Percentiles rank a stretch among this genome's conserved stretches.
Conservation (phyloP, 2,329 filamentous ascomycete species). For the Aspergillus phoenicis region DNA sequence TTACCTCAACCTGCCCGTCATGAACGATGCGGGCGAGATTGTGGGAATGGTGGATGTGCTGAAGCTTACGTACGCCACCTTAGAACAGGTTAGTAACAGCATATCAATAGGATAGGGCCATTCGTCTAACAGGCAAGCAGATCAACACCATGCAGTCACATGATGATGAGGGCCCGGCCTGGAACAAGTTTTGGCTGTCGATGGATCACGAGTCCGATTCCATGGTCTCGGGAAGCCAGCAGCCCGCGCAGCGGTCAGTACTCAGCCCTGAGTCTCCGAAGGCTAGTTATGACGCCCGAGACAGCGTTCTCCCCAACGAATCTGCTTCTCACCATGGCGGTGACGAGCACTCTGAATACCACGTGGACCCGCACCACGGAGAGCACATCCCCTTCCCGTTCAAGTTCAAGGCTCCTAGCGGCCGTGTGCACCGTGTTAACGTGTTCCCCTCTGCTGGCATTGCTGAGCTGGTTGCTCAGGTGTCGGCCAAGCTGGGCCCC, state of each 20-base stretch:
- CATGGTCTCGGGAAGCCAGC: conserved; percentile 85
- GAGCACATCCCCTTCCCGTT: conserved; percentile 87
- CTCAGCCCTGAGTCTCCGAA: conserved; percentile 78
- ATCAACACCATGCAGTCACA: conserved; percentile 87
- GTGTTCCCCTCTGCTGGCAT: conserved; percentile 80
- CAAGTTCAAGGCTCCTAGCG: conserved; percentile 98
- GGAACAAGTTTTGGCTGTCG: conserved; percentile 99
- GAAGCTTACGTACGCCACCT: conserved; percentile 94
- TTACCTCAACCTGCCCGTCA: conserved; percentile 96
- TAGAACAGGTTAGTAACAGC: conserved; percentile 73
- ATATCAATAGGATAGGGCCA: neutral
- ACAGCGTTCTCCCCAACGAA: conserved; percentile 89
- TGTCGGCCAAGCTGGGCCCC: conserved; percentile 79
- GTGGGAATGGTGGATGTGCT: conserved; percentile 99
- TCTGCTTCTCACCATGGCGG: conserved; percentile 94
- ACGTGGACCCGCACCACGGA: conserved; percentile 56
- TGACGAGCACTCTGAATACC: conserved; percentile 70
- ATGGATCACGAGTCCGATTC: conserved; percentile 94
- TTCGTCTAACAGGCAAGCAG: conserved; percentile 39
- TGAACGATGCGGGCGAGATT: conserved; percentile 96
- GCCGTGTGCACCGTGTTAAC: conserved; percentile 89
- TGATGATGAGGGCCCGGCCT: conserved; percentile 91
- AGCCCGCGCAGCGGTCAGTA: conserved; percentile 70
- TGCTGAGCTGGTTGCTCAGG: conserved; percentile 72
- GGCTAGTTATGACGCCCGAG: conserved; percentile 65